Evolutionary conservation across 805 yeast genomes (phyloP), one percentile per base, ranked within the genome.

Genomic region (Myxozyma lipomycoides): DNA sequence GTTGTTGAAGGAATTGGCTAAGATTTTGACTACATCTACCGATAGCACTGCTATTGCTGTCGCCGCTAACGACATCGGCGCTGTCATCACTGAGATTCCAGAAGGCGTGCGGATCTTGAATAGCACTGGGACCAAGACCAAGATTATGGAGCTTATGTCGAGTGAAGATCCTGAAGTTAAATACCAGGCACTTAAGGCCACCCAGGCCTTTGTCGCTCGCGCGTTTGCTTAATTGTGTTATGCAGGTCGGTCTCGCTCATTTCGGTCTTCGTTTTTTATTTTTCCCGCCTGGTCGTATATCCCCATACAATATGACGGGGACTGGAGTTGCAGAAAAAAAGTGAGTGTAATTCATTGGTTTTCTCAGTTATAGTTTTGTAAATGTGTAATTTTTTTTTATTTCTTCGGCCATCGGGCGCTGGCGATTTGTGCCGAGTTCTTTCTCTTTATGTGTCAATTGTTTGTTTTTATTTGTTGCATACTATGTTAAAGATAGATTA

Each of bases 131-230:
- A 75, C 84, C 58, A 93, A 93, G 74, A 72, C 84, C 21, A 79
- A 81, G 67, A 79, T 93, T 50, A 91, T 93, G 98, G 78, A 78
- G 55, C 74, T 89, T 57, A 82, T 93, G 81, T 81, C 79, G 63
- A 80, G 82, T 51, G 78, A 83, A 38, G 90, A 89, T 67, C 78
- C 90, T 21, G 93, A 87, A 65, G 90, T 93, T 59, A 86, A 91
- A 66, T 93, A 84, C 66, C 96, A 91, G 73, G 98, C 98, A 1
- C 78, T 93, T 64, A 87, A 86, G 68, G 89, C 97, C 3, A 87
- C 96, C n/a, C 98, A 93, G 73, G 78, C 83, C 50, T 79, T 93
- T 62, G 95, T 93, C 47, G 88, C 96, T 2, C 88, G 87, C 64
- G 76, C 84, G n/a, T 78, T 84, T 30, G 52, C 51, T 15, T 54